Evolutionary conservation across 495 filamentous ascomycete species (phyloP).

Genomic region (Aspergillus kassunensis): DNA sequence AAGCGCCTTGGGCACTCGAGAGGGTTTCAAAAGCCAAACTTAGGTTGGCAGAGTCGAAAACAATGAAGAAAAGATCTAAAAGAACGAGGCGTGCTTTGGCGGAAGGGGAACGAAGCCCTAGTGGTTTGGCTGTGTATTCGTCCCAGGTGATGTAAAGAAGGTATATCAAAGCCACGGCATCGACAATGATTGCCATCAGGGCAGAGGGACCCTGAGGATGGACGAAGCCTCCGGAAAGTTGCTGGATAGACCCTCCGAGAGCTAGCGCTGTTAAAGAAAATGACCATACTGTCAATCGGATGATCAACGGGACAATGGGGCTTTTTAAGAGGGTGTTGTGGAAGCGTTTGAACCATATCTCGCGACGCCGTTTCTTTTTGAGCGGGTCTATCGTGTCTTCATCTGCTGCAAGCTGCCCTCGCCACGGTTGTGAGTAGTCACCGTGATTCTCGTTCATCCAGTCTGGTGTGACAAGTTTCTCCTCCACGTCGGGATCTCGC

Average conservation of each 20-base stretch:
- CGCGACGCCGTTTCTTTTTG: conserved; percentile 38
- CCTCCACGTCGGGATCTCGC: conserved; percentile 41
- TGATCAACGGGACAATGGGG: conserved; percentile 77
- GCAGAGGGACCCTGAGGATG: conserved; percentile 66
- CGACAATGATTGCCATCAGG: conserved; percentile 85
- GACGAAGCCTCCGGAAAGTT: conserved; percentile 45
- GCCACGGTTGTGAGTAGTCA: conserved; percentile 56
- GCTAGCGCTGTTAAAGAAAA: conserved; percentile 82
- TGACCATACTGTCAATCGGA: conserved; percentile 76
- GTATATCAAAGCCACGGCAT: conserved; percentile 84
- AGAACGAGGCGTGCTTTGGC: conserved; percentile 85
- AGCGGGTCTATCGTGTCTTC: conserved; percentile 48
- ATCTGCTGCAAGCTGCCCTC: conserved; percentile 33
- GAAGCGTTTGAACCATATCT: conserved; percentile 52
- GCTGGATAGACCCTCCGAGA: conserved; percentile 70
- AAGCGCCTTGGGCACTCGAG: conserved; percentile 64
- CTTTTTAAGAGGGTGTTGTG: conserved; percentile 64
- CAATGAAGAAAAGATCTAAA: conserved; percentile 91
- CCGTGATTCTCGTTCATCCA: conserved; percentile 57
- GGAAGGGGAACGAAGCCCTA: conserved; percentile 76
- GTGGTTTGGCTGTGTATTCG: conserved; percentile 89
- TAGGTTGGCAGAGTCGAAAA: conserved; percentile 90
- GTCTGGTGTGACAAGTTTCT: conserved; percentile 48
- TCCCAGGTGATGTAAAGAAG: conserved; percentile 92
- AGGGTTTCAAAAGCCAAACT: conserved; percentile 84